Evolutionary conservation across 2,329 filamentous ascomycete genomes (phyloP).

Genomic region (Leptographium wingfieldii): DNA sequence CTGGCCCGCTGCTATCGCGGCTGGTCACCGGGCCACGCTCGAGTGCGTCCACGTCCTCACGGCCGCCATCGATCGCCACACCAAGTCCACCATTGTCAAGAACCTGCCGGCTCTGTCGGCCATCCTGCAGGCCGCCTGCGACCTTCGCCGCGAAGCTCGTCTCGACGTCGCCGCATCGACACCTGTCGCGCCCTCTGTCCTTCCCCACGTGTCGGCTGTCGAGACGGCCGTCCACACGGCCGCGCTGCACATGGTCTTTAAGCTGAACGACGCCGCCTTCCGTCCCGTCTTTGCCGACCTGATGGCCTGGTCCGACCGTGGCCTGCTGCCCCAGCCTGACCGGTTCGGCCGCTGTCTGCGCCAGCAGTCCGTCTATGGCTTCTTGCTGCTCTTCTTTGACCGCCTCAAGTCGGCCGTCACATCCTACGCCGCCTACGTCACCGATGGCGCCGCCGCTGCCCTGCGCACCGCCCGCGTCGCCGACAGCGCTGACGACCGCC

Average conservation of each 20-base stretch:
- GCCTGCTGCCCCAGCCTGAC: conserved; percentile 47
- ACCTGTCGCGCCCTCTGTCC: conserved; percentile 20
- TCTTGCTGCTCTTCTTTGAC: conserved; percentile 68
- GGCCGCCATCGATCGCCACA: conserved; percentile 60
- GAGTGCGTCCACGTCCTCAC: conserved; percentile 61
- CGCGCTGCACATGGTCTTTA: conserved; percentile 83
- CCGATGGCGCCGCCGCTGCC: conserved; percentile 60
- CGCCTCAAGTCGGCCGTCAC: conserved; percentile 90
- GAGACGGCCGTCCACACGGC: conserved; percentile 57
- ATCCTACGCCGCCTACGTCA: conserved; percentile 72
- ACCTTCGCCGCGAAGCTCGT: conserved; percentile 44
- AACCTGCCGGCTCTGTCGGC: conserved; percentile 57
- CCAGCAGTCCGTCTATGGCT: conserved; percentile 67
- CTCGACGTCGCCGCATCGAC: conserved; percentile 3
- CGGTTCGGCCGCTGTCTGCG: conserved; percentile 44
- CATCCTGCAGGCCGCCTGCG: conserved; percentile 46
- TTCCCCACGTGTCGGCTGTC: conserved; percentile 37
- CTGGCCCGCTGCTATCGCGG: conserved; percentile 51
- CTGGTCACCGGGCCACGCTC: conserved; percentile 52
- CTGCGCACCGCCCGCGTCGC: conserved; percentile 34
- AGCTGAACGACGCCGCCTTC: conserved; percentile 90
- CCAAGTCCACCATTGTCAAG: conserved; percentile 68
- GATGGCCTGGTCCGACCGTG: conserved; percentile 64
- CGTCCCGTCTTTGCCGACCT: conserved; percentile 77
- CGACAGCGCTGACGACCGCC: conserved; percentile 36